Base-by-base conservation (phyloP, 2,329 filamentous ascomycete genomes). In the Verticillium isaacii region DNA sequence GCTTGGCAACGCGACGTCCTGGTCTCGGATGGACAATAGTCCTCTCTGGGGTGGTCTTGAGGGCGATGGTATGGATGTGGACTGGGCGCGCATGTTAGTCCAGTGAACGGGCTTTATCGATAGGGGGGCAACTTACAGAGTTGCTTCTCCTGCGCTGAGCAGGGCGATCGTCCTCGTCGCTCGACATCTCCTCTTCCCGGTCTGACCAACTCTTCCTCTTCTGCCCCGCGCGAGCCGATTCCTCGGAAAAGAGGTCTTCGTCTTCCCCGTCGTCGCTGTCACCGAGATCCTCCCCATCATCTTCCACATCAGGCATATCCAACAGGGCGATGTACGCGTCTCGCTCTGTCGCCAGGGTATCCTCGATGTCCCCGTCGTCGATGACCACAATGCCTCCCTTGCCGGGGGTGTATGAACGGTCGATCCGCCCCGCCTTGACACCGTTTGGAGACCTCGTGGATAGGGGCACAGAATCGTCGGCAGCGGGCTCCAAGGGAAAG, bases 331-430 rank as follows among this genome's bases (percentile, higher is more conserved):
- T 85, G 71, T 96, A 98, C 45, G 95, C 93, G 63, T 92, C 88
- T 67, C 87, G 85, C 75, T 98, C 93, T 1, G 79, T 78, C 14
- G 75, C 76, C 37, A 99, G 78, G 37, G 93, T 91, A 67, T 94
- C 90, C 67, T 94, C 90, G 58, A 99, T 93, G 73, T 99, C 95
- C 1, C 94, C 95, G 71, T 98, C 95, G 71, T 98, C 95, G 73
- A 95, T 96, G 2, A 97, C 93, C 64, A 99, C 86, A 52, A 99
- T 90, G 0, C 95, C 95, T 19, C 94, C 94, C 70, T 85, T 89
- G 34, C 92, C 90, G 5, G 91, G 87, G 66, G 85, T 88, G 72
- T 96, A 97, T 0, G 82, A 78, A 15, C 86, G 84, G 32, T 85
- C 82, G 58, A 98, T 85, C 61, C 86, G 86, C 1, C 93, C 94